Conservation (phyloP, 345 rosid genomes). For the Citropsis articulata region DNA sequence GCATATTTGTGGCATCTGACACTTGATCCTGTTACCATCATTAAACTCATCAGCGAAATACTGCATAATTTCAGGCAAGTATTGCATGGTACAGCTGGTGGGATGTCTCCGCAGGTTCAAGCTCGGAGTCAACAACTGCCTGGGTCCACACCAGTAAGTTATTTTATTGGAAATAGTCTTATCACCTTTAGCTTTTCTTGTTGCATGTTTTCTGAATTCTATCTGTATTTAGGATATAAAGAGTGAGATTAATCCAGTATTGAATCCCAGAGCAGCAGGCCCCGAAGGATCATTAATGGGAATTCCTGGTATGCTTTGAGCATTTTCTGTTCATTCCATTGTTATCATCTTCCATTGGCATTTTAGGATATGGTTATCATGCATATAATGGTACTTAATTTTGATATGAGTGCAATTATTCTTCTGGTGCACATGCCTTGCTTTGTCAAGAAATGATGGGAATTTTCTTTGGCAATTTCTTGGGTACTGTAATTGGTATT, state of each 20-base stretch:
- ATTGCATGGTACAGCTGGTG: constrained; percentile 79
- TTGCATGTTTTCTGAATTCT: constrained; percentile 25
- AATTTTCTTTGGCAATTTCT: neutral
- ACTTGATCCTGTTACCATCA: neutral
- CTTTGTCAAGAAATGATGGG: neutral
- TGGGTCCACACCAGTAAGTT: constrained; percentile 66
- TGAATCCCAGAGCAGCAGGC: constrained; percentile 81
- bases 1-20: neutral
- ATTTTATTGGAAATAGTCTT: neutral
- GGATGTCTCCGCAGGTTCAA: constrained; percentile 91
- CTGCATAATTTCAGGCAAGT: constrained; percentile 72
- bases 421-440: neutral
- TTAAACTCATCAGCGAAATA: neutral
- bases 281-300: constrained; percentile 92
- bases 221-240: constrained; percentile 76
- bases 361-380: constrained; percentile 8
- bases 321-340: neutral
- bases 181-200: neutral
- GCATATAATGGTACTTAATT: constrained; percentile 1
- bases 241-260: constrained; percentile 79
- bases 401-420: neutral
- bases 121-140: constrained; percentile 80
- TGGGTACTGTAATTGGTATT: neutral
- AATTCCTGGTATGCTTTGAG: constrained; percentile 62
- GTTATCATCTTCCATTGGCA: constrained; percentile 7